Percentiles rank a stretch among this genome's conserved stretches.
Conservation (phyloP, 1,139 yeast genomes). For the Spencermartinsiella ligniputridi region DNA sequence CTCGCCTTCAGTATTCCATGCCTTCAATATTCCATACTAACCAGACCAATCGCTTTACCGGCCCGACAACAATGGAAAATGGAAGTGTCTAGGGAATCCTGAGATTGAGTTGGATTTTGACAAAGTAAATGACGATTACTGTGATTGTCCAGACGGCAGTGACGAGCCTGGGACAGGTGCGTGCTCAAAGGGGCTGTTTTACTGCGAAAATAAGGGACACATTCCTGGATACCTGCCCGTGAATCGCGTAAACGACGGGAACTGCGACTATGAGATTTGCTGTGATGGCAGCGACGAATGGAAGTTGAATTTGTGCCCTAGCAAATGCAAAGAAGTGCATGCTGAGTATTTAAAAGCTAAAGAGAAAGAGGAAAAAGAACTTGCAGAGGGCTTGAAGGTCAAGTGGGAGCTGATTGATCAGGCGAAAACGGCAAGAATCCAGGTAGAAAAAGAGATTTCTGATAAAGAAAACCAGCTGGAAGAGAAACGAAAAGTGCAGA, state of each 20-base stretch:
- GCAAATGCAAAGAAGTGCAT: constrained; percentile 50
- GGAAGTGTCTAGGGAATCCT: constrained; percentile 69
- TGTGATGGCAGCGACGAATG: constrained; percentile 95
- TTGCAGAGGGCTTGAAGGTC: constrained; percentile 35
- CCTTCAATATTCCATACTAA: too few relatives aligned
- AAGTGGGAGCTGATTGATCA: constrained; percentile 33
- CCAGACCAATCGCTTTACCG: constrained; percentile 39
- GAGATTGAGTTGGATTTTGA: constrained; percentile 52
- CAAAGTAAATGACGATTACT: constrained; percentile 80
- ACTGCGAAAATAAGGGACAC: constrained; percentile 75
- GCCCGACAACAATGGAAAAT: constrained; percentile 48
- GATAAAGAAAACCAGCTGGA: constrained; percentile 21
- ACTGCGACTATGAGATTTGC: constrained; percentile 83
- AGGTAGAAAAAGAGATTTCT: constrained; percentile 24
- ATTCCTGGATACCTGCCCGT: constrained; percentile 38
- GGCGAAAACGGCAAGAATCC: constrained; percentile 24
- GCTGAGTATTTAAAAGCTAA: constrained; percentile 34
- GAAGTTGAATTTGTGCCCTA: constrained; percentile 27
- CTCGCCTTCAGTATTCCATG: too few relatives aligned
- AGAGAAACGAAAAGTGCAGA: constrained; percentile 16
- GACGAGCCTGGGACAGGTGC: constrained; percentile 97
- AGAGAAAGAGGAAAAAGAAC: constrained; percentile 27
- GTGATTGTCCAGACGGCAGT: constrained; percentile 97
- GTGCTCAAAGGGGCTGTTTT: constrained; percentile 58
- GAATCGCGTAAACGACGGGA: constrained; percentile 76